Conservation (phyloP, 176 grass and related monocot genomes). For the Musa troglodytarum region DNA sequence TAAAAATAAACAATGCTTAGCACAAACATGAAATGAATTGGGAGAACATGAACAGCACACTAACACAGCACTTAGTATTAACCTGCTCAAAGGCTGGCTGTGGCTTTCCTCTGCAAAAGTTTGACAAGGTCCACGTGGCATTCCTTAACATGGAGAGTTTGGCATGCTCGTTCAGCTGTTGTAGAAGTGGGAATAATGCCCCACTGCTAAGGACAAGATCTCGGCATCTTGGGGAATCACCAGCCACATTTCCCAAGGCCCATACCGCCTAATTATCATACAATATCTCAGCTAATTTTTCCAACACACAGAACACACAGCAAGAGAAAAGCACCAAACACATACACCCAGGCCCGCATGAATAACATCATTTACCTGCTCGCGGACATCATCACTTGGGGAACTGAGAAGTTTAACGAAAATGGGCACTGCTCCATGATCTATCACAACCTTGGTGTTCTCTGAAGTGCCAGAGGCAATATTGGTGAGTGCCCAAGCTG, state of each 20-base stretch:
- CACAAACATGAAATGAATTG: neutral
- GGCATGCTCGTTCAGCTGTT: conserved; percentile 78
- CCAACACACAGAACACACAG: neutral
- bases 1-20: conserved; percentile 9
- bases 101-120: conserved; percentile 89
- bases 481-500: conserved; percentile 91
- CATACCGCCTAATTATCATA: conserved; percentile 55
- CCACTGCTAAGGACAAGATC: conserved; percentile 66
- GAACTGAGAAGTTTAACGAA: conserved; percentile 81
- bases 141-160: conserved; percentile 96
- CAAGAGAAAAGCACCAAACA: neutral
- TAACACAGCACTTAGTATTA: neutral
- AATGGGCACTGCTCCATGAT: conserved; percentile 69
- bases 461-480: conserved; percentile 93
- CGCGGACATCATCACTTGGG: conserved; percentile 70
- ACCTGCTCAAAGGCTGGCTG: conserved; percentile 90
- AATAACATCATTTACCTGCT: conserved; percentile 39
- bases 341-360: neutral
- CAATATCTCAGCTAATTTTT: neutral
- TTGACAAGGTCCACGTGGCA: conserved; percentile 90
- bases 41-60: neutral
- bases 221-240: conserved; percentile 82
- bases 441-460: conserved; percentile 83
- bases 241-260: conserved; percentile 93
- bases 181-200: conserved; percentile 60